Evolutionary conservation across 257 asterid species (phyloP).

Genomic region (Linderniella brevidens): DNA sequence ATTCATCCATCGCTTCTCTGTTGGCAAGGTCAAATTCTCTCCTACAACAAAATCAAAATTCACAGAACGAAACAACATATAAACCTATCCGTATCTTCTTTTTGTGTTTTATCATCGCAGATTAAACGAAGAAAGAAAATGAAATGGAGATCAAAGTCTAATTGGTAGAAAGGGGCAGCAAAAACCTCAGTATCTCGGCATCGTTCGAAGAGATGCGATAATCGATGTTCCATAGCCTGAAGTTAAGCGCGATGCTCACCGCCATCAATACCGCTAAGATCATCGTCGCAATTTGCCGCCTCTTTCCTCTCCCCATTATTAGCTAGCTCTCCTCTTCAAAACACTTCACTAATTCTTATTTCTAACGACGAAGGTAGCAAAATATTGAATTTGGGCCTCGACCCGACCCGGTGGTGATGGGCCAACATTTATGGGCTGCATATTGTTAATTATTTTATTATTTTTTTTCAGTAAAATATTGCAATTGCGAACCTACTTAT

Average conservation of each 20-base stretch:
- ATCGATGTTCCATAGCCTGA: slow-evolving; percentile 69
- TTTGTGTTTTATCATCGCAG: not conserved
- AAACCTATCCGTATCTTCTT: not conserved
- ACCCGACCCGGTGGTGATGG: no score
- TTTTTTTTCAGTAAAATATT: no score
- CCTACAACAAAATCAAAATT: slow-evolving; percentile 34
- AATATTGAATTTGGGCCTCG: no score
- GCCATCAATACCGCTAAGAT: slow-evolving; percentile 41
- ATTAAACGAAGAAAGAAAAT: not conserved
- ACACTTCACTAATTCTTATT: no score
- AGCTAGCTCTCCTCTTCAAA: no score
- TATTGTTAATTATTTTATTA: no score
- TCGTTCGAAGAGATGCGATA: slow-evolving; percentile 44
- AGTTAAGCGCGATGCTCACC: slow-evolving; percentile 51
- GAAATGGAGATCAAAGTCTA: not conserved
- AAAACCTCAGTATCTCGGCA: slow-evolving; percentile 51
- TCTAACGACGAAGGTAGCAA: no score
- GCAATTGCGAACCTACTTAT: no score
- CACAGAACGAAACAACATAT: not conserved
- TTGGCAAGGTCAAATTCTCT: slow-evolving; percentile 86
- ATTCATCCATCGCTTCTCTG: slow-evolving; percentile 99
- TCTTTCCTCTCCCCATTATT: slow-evolving; percentile 35
- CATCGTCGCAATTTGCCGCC: slow-evolving; percentile 25
- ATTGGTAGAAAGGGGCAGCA: not conserved
- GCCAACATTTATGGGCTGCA: no score